These are phyloP conservation scores for Fusarium sp. DNA, from an alignment of 2,329 filamentous ascomycete species.

Conservation along the genomic window DNA sequence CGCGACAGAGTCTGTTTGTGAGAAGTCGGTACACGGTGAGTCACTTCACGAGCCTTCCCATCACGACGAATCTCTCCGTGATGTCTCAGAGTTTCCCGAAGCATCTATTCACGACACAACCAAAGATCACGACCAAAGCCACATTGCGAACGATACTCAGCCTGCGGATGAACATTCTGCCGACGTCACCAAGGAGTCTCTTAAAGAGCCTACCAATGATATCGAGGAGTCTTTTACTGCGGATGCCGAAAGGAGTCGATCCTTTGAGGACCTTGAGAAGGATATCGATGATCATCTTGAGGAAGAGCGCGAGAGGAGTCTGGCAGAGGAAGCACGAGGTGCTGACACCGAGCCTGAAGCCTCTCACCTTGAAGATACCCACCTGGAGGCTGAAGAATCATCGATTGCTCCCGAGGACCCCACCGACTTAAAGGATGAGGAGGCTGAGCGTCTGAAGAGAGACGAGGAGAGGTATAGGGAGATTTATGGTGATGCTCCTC, in stretches of 20 bases:
- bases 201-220: not conserved
- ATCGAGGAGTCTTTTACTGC: conserved; percentile 1
- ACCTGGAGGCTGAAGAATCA: conserved; percentile 2
- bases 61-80: not conserved
- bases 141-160: not conserved
- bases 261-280: conserved; percentile 36
- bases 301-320: conserved; percentile 34
- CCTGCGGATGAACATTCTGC: conserved; percentile 7
- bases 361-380: conserved; percentile 30
- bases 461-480: conserved; percentile 66
- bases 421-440: not conserved
- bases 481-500: conserved; percentile 54
- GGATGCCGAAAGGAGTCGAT: conserved; percentile 13
- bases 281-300: conserved; percentile 35
- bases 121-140: not conserved
- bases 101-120: not conserved
- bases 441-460: conserved; percentile 51
- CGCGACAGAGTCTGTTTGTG: conserved; percentile 14
- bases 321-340: conserved; percentile 21
- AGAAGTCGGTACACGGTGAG: conserved; percentile 9
- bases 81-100: not conserved
- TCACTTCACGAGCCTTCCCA: conserved; percentile 10
- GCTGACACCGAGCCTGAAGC: conserved; percentile 13
- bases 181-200: conserved; percentile 9
- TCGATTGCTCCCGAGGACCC: conserved; percentile 19